Base-by-base conservation (phyloP, 768 basidiomycete species). In the Neoboletus brunneissimus region DNA sequence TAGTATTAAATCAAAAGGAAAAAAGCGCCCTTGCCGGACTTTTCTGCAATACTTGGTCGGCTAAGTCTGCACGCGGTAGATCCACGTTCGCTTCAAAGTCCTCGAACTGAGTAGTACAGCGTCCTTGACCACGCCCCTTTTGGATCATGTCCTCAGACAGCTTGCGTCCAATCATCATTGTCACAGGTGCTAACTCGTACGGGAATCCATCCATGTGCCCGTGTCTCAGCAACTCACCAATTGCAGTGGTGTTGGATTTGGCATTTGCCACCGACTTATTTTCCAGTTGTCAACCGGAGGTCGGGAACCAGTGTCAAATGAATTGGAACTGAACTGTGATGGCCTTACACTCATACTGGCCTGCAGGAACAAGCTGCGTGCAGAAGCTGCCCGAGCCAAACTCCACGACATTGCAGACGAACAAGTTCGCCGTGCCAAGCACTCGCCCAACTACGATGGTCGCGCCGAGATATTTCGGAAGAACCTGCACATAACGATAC, bases 271-370 rank as follows among this genome's bases (percentile, higher is more conserved):
- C 58, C 86, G 92, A 46, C 79, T 94, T 8, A 77, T 94, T 44
- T 71, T 77, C 61, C 86, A 91, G 63, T 75, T 93, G 18, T 81
- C 81, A n/a, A 74, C 76, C 41, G 64, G 68, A 15, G 66, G 66
- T 54, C 81, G 82, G 6, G 72, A 78, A 13, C 20, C 48, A 15
- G 48, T 48, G 34, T 56, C 62, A 45, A 56, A 56, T 25, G 50
- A 53, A 55, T 54, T 55, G 58, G 67, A 57, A 40, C 53, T 63
- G 13, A 69, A 71, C 9, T 83, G 77, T 62, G 75, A 79, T 18
- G 85, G 85, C 7, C 64, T 91, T 46, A 91, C 87, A 0, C 74
- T 94, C 25, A 82, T 94, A 58, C 78, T 94, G 79, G 92, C 91
- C 0, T 94, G 92, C 67, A 79, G 92, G 51, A 89, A 77, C 59